Evolutionary conservation across 2,329 filamentous ascomycete species (phyloP), one percentile per base, ranked within the genome.

Genomic region (Colletotrichum nymphaeae): DNA sequence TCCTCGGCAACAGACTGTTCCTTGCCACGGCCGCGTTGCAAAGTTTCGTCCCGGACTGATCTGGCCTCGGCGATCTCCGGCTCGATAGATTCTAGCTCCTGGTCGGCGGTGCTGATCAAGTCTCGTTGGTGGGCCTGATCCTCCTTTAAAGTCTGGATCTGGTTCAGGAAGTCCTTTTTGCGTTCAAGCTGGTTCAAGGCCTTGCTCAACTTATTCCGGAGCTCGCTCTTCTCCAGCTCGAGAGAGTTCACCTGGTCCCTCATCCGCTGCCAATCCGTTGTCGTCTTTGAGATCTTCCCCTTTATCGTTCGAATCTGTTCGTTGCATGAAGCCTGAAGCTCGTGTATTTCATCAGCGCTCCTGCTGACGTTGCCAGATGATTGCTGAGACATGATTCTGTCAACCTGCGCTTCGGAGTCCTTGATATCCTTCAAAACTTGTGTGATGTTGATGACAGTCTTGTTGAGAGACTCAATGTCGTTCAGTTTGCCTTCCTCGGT

Each of bases 341-440:
- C 92, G 77, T 97, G 93, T 66, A 98, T 95, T 76, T 97, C 94
- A 67, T 97, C 94, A 7, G 95, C 88, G 35, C 93, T 94, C 74
- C 94, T 91, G 16, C 90, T 89, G 11, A 88, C 82, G 14, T 90
- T 89, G 16, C 91, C 88, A 72, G 92, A 90, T 78, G 93, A 91
- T 79, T 98, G 93, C 76, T 95, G 95, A 9, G 91, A 91, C 71
- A 90, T 87, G 63, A 98, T 89, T 67, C 93, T 91, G 69, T 93
- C 87, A 63, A 98, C 93, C 80, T 98, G 93, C 52, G 84, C 84
- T 78, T 94, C 90, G 5, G 94, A 91, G 49, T 92, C 91, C 59
- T 87, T 86, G 73, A 96, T 93, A 57, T 98, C 94, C 73, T 87
- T 89, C 75, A 91, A 86, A 56, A 93, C 93, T 80, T 94, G 93